Conservation (phyloP, 768 basidiomycete genomes). For the Tricholoma bakamatsutake region DNA sequence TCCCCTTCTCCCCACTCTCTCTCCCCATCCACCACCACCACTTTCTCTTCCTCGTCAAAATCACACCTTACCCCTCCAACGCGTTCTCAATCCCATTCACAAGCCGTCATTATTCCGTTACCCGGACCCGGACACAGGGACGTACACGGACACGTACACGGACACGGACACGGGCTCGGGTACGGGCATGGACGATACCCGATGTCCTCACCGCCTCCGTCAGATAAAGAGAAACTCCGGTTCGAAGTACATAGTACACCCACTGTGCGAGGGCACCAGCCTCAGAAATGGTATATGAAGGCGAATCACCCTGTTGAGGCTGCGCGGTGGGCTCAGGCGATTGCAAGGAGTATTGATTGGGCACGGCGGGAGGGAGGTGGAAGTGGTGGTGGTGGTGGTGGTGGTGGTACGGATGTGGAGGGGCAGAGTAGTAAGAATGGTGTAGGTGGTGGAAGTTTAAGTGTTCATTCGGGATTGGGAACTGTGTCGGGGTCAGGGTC, state of each 20-base stretch:
- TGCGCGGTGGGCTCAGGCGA: constrained; percentile 77
- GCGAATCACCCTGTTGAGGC: constrained; percentile 89
- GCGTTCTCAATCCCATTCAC: background rate
- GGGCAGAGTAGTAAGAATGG: constrained; percentile 1
- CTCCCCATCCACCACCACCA: too few species aligned
- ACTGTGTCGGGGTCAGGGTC: too few species aligned
- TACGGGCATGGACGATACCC: background rate
- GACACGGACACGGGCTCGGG: background rate
- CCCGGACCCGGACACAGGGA: background rate
- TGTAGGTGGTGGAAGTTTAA: constrained; percentile 8
- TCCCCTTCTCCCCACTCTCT: background rate
- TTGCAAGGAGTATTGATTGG: constrained; percentile 71
- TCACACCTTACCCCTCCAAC: background rate
- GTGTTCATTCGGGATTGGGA: background rate
- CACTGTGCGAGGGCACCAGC: constrained; percentile 36
- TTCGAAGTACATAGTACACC: constrained; percentile 78
- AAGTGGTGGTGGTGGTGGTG: constrained; percentile 8
- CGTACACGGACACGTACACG: background rate
- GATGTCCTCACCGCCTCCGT: background rate
- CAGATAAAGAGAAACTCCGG: constrained; percentile 47
- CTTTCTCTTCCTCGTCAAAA: background rate
- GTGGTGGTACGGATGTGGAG: constrained; percentile 9
- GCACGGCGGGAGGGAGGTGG: constrained; percentile 37
- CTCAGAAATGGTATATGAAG: constrained; percentile 78
- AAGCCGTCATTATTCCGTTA: too few species aligned